A percentile compares a stretch with the other conserved stretches of the same genome.
Conservation (phyloP, 768 basidiomycete genomes). For the Mycena galopus region DNA sequence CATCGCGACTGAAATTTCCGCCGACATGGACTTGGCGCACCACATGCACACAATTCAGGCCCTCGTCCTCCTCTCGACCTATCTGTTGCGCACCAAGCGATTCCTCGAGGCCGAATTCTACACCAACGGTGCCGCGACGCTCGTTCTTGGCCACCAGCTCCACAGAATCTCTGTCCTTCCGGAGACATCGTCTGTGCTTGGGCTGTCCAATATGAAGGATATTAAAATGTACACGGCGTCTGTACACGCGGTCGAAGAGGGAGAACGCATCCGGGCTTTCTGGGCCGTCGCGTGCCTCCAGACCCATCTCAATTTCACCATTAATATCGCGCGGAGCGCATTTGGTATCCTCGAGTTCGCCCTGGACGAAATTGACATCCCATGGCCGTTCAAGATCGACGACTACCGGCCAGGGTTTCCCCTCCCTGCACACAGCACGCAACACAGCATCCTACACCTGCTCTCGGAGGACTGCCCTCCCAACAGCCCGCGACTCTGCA, state of each 20-base stretch:
- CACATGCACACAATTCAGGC: conserved; percentile 29
- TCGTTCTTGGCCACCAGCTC: conserved; percentile 13
- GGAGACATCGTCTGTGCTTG: neutral
- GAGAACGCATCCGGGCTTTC: conserved; percentile 36
- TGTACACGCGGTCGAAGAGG: conserved; percentile 28
- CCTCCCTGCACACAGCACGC: neutral
- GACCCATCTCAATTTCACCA: conserved; percentile 10
- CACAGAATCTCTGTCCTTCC: conserved; percentile 14
- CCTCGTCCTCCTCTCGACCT: no score
- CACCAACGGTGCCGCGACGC: no score
- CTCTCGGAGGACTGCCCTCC: neutral
- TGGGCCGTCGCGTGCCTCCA: conserved; percentile 35
- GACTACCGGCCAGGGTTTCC: conserved; percentile 8
- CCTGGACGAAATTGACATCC: conserved; percentile 17
- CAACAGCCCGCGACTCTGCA: neutral
- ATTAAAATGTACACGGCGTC: conserved; percentile 11
- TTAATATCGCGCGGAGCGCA: neutral
- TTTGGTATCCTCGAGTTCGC: conserved; percentile 21
- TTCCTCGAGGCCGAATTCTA: no score
- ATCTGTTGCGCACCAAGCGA: no score
- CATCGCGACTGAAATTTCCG: conserved; percentile 16
- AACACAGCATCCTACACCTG: conserved; percentile 1
- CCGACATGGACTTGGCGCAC: neutral
- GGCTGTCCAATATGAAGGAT: neutral
- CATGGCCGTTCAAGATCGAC: conserved; percentile 35